Conservation (phyloP, 169 alveolate genomes). For the Plasmodium gaboni region DNA sequence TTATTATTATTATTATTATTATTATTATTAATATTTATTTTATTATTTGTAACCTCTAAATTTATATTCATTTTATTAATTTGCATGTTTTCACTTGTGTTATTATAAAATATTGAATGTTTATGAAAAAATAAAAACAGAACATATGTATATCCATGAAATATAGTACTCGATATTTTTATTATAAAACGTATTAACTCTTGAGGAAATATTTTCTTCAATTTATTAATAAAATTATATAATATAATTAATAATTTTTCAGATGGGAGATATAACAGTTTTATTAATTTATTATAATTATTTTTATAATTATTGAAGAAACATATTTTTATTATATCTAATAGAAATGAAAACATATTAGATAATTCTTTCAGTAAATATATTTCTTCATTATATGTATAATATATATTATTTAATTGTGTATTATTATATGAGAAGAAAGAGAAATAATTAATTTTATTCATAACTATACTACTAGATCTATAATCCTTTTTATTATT, state of each 20-base stretch:
- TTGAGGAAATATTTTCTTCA: conserved; percentile 46
- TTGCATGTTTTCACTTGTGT: neutral
- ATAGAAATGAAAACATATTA: conserved; percentile 39
- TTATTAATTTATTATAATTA: conserved; percentile 58
- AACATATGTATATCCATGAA: conserved; percentile 60
- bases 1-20: neutral
- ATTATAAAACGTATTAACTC: conserved; percentile 53
- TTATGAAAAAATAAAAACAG: conserved; percentile 51
- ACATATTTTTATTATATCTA: conserved; percentile 48
- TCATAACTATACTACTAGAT: conserved; percentile 48
- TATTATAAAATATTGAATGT: conserved; percentile 24
- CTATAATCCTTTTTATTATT: conserved; percentile 2
- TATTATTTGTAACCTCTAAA: neutral
- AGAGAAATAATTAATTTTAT: conserved; percentile 64
- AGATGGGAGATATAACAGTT: conserved; percentile 40
- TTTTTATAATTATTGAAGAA: conserved; percentile 69
- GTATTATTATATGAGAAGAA: conserved; percentile 51
- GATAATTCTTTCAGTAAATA: conserved; percentile 30
- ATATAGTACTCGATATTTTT: conserved; percentile 45
- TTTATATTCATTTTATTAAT: neutral
- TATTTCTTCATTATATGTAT: conserved; percentile 69
- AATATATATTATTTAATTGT: conserved; percentile 40
- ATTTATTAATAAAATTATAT: neutral
- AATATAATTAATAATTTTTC: conserved; percentile 25
- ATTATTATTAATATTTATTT: neutral